Evolutionary conservation across 306 rosid genomes (phyloP).

Genomic region (Cucurbita moschata): DNA sequence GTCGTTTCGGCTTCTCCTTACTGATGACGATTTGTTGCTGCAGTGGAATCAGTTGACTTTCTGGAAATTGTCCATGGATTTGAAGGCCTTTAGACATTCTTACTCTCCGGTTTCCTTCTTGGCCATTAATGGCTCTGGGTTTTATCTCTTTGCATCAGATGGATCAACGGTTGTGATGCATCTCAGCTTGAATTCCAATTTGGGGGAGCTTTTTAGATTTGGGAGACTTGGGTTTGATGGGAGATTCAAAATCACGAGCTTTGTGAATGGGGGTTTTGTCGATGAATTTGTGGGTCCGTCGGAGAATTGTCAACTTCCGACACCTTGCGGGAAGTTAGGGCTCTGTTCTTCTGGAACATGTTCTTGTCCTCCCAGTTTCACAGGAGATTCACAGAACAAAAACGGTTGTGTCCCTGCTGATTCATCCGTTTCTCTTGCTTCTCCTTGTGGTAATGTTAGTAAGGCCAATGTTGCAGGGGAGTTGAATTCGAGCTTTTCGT

Average conservation of each 20-base stretch:
- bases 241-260: conserved; percentile 37
- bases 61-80: conserved; percentile 58
- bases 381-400: conserved; percentile 19
- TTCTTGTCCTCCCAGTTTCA: conserved; percentile 59
- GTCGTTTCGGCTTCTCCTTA: conserved; percentile 33
- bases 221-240: conserved; percentile 46
- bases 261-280: conserved; percentile 20
- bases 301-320: conserved; percentile 44
- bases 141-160: conserved; percentile 40
- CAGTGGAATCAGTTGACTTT: conserved; percentile 60
- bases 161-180: conserved; percentile 29
- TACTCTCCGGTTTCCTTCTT: conserved; percentile 27
- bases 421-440: conserved; percentile 34
- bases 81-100: conserved; percentile 23
- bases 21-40: conserved; percentile 39
- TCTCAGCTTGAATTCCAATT: conserved; percentile 9
- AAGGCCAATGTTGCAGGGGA: not conserved
- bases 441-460: conserved; percentile 24
- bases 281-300: conserved; percentile 48
- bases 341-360: conserved; percentile 44
- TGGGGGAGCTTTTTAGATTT: conserved; percentile 23
- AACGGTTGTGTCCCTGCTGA: conserved; percentile 46
- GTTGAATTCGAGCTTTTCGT: conserved; percentile 30
- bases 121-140: conserved; percentile 38
- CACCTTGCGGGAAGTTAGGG: conserved; percentile 45